Evolutionary conservation across 2,329 filamentous ascomycete species (phyloP), one percentile per base, ranked within the genome.

Genomic region (Monilinia fructicola): DNA sequence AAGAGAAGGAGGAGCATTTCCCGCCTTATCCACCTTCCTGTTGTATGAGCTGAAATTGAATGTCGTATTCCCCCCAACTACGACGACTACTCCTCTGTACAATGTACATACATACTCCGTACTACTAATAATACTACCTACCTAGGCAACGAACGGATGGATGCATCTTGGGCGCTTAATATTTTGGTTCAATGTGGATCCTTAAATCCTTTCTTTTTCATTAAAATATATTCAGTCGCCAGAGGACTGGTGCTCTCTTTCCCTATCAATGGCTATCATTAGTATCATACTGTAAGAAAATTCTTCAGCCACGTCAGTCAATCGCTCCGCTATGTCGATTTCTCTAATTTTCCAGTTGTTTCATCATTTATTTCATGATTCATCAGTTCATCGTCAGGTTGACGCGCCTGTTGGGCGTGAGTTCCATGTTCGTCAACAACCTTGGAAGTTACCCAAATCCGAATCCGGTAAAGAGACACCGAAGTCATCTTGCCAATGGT

Each of bases 291-390:
- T 18, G 18, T 12, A 23, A 50, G 58, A 48, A 60, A 60, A 60
- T 23, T 60, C 58, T 60, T 60, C 31, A n/a, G 58, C 58, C 58
- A 60, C 58, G 58, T 60, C 58, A 60, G 58, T 50, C 26, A 50
- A 28, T n/a, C 31, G 44, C 31, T 60, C 58, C 58, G 58, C 44
- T 38, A 26, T 50, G 21, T 31, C 38, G 58, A 60, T 38, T 50
- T 38, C 50, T 23, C 28, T 11, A 11, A 38, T 14, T 7, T 50
- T 26, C 50, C 18, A n/a, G 35, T 38, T 60, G 58, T 60, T 60
- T 60, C 28, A 60, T 60, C 42, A 60, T 18, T 60, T n/a, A n/a
- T n/a, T n/a, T n/a, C n/a, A n/a, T 60, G 58, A 50, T 60, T 60
- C 28, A 60, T 60, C 42, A 60, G 11, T 60, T 60, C 56, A 60